phyloP scores from a whole-genome alignment of 2,329 filamentous ascomycete species.

The Apiospora saccharicola region DNA sequence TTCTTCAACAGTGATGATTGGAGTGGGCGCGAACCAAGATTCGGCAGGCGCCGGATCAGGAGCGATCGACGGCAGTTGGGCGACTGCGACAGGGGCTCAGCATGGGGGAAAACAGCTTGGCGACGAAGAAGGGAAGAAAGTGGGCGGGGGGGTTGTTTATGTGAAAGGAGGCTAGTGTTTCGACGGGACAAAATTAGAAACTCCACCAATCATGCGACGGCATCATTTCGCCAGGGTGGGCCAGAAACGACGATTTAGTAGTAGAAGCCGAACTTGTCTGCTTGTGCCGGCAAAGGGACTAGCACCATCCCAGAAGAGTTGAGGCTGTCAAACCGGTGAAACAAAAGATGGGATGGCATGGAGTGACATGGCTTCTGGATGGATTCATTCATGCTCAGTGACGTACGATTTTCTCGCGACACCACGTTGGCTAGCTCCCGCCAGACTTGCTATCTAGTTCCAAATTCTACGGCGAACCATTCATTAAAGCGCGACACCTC shows the following conservation, averaged over 20 bases:
- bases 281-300: neutral
- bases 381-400: neutral
- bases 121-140: neutral
- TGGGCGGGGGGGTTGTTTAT: neutral
- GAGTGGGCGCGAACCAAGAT: neutral
- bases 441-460: neutral
- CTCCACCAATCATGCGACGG: constrained; percentile 15
- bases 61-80: constrained; percentile 18
- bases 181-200: neutral
- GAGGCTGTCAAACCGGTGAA: neutral
- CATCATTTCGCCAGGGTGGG: neutral
- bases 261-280: neutral
- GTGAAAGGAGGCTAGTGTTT: constrained; percentile 5
- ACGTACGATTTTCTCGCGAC: neutral
- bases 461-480: neutral
- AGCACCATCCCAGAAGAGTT: neutral
- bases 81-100: neutral
- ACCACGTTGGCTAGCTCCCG: neutral
- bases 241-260: neutral
- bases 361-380: neutral
- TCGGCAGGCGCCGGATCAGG: neutral
- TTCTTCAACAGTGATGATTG: neutral
- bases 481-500: neutral
- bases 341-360: constrained; percentile 1
- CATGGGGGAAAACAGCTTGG: neutral